Evolutionary conservation across 495 filamentous ascomycete genomes (phyloP), one percentile per base, ranked within the genome.

Genomic region (Xanthoparmelia taractica): DNA sequence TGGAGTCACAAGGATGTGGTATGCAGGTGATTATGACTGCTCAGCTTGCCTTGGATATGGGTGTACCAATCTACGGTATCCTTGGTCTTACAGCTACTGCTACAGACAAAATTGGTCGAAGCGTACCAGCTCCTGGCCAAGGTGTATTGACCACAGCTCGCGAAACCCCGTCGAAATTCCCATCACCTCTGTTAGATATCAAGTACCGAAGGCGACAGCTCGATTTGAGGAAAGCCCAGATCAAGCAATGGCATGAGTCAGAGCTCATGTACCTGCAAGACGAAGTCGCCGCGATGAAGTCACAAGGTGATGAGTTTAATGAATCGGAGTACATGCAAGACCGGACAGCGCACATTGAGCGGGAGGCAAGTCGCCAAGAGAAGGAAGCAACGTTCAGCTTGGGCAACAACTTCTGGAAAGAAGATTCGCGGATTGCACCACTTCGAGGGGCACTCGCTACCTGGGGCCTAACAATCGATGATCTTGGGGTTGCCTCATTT

Each of bases 1-100:
- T 99, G 95, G 94, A 99, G 79, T 97, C 94, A 1, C 95, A 97
- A 79, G 94, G 94, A 66, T 96, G 90, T 69, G 94, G 95, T 85
- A 86, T 99, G 75, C 94, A 99, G 75, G 83, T 99, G 63, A 95
- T 99, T 74, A 97, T 97, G 95, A 95, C 85, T 65, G 94, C 94
- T 37, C 89, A 88, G 79, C 85, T 99, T 61, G 94, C 94, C 36
- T 77, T 99, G 33, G 94, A 97, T 68, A 99, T 99, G 94, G 94
- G 94, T 74, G 91, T 99, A 8, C 94, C 94, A 4, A 97, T 97
- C 70, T 90, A 97, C 72, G 94, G 95, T 76, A 84, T 99, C 68
- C 81, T 99, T 69, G 95, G 89, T 45, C 81, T 96, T 69, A 97
- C 94, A 27, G 90, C 92, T 31, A 99, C 95, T n/a, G 94, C 95